A percentile compares a stretch with the other conserved stretches of the same genome.
Conservation (phyloP, 331 rosid genomes). For the Spiraea crenata region DNA sequence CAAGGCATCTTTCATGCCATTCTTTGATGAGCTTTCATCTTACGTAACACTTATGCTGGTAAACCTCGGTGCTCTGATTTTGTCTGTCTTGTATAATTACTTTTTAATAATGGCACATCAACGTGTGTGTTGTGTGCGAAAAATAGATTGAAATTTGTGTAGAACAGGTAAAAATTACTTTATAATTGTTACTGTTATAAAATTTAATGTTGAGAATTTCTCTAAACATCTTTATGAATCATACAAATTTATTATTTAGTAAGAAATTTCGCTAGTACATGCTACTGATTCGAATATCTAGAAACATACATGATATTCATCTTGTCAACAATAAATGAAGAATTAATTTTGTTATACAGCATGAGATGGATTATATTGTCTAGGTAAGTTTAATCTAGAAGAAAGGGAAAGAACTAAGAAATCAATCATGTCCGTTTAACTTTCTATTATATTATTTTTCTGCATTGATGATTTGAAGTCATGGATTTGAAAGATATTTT, state of each 20-base stretch:
- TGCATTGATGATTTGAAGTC: neutral
- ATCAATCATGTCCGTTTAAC: neutral
- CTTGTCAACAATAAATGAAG: neutral
- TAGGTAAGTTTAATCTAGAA: neutral
- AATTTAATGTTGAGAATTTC: neutral
- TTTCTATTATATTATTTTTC: neutral
- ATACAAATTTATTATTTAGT: neutral
- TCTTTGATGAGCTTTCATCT: constrained; percentile 62
- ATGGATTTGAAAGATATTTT: constrained; percentile 2
- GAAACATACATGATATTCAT: neutral
- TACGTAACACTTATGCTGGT: constrained; percentile 67
- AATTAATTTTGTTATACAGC: neutral
- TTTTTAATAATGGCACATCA: neutral
- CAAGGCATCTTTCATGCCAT: constrained; percentile 62
- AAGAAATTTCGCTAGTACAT: neutral
- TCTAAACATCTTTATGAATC: neutral
- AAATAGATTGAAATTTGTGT: neutral
- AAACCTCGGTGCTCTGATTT: constrained; percentile 1
- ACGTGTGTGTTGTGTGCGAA: neutral
- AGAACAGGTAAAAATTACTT: neutral
- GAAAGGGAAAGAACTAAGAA: neutral
- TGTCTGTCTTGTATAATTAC: neutral
- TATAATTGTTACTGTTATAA: neutral
- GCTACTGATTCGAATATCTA: neutral
- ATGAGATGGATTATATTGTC: neutral